Base-by-base conservation (phyloP, 2,329 filamentous ascomycete species). In the Albifimbria verrucaria region DNA sequence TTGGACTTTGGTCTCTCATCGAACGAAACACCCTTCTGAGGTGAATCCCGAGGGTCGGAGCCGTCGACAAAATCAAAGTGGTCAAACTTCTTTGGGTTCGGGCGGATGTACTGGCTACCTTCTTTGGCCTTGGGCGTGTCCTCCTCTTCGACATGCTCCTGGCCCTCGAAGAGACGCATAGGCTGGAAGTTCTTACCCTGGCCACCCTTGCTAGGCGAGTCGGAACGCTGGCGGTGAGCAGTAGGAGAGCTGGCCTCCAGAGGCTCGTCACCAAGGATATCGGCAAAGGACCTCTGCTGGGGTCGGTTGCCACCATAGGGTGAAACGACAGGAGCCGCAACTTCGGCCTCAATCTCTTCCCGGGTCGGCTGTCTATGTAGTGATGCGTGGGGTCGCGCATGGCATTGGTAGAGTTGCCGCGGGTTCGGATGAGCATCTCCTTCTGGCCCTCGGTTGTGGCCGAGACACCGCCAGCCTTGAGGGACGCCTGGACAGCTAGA, bases 61-160 rank as follows among this genome's bases (percentile, higher is more conserved):
- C 84, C 85, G 59, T 91, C 86, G 53, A 80, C 84, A 65, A 96
- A 89, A 55, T 92, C 87, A 66, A 96, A 96, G 72, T 97, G 93
- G 54, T 88, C 78, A 74, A 86, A 97, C 71, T 91, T 95, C 65
- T 84, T 85, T 2, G 89, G 82, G 68, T 94, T 83, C 7, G 89
- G 86, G 64, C 87, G 79, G 64, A 80, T 78, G 59, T 72, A 73
- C 51, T 72, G 72, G 41, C 77, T 75, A 24, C 72, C 6, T 23
- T 17, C 69, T 52, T 70, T 68, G 44, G 65, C 59, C 46, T 77
- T 72, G 39, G 74, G 75, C 24, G 68, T 73, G 59, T 77, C 68
- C 47, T 70, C 69, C 54, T 74, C 67, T 25, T 77, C 68, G 21
- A 67, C 60, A 21, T 70, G 62, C 53, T 82, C 77, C 58, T 70